Base-by-base conservation (phyloP, 805 yeast species). In the Clavispora asparagi region DNA sequence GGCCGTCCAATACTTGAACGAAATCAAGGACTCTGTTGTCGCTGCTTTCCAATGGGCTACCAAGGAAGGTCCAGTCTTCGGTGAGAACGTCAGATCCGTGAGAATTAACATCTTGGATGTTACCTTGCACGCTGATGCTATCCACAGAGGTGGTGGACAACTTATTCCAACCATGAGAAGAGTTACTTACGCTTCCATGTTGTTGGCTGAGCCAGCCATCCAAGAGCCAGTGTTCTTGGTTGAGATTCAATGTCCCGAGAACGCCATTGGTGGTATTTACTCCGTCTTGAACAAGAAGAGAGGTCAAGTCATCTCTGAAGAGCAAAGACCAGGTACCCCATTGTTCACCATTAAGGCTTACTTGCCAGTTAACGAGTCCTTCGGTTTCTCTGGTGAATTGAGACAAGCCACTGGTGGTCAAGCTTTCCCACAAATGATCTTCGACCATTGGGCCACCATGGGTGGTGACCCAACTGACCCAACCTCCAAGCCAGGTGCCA, bases 41-140 rank as follows among this genome's bases (percentile, higher is more conserved):
- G 94, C 99, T 73, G 98, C 97, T 74, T 92, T 92, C 97, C 97
- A 92, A 82, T 94, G 97, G 97, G 98, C 98, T 78, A 82, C 97
- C 70, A 91, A 87, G 82, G 97, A 94, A 78, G 99, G 99, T 83
- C 99, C 99, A 73, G 78, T 92, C 73, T 81, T 94, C 70, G 96
- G 95, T 81, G 98, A 94, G 83, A 79, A 77, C 75, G 77, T 90
- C 80, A 90, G 99, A 83, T 87, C 96, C 67, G 82, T 90, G 68
- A 90, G 98, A 81, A 79, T 89, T 76, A 92, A 92, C 96, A 87
- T 92, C 70, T 82, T 92, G 80, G 99, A 92, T 85, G 99, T 92
- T 70, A 91, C 97, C 63, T 82, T 92, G 77, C 99, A 92, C 79
- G 96, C 98, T 72, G 99, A 92, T 87, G 97, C 99, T 77, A 92